Evolutionary conservation across 2,329 filamentous ascomycete genomes (phyloP).

Genomic region (Alternaria sp.): DNA sequence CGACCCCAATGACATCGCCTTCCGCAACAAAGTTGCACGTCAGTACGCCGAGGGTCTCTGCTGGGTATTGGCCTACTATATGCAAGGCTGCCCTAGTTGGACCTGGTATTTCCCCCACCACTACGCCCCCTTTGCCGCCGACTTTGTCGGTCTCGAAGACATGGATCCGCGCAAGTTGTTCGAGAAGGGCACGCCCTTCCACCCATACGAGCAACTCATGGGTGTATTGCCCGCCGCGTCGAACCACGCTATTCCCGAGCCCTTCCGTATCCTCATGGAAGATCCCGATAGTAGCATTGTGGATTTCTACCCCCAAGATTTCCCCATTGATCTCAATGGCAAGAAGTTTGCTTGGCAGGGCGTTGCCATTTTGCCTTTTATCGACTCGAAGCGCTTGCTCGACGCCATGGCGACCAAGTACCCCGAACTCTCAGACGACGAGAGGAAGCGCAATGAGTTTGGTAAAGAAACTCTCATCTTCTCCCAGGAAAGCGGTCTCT

Average conservation of each 20-base stretch:
- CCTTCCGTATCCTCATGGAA: constrained; percentile 92
- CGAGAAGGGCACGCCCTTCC: constrained; percentile 83
- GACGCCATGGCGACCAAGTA: constrained; percentile 85
- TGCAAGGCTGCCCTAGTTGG: constrained; percentile 98
- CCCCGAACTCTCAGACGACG: constrained; percentile 78
- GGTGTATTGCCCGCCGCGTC: constrained; percentile 94
- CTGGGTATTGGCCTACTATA: constrained; percentile 97
- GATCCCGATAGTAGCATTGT: constrained; percentile 89
- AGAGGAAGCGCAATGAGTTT: constrained; percentile 78
- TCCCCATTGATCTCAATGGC: constrained; percentile 91
- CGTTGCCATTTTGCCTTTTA: constrained; percentile 91
- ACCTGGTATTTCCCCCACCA: constrained; percentile 99
- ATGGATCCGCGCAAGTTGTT: constrained; percentile 76
- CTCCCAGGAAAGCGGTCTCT: constrained; percentile 84
- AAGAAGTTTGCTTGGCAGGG: constrained; percentile 99
- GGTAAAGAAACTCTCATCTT: constrained; percentile 86
- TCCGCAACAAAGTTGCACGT: constrained; percentile 86
- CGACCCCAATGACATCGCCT: constrained; percentile 80
- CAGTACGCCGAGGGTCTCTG: constrained; percentile 94
- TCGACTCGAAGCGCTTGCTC: constrained; percentile 88
- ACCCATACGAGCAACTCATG: constrained; percentile 97
- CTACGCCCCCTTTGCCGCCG: constrained; percentile 95
- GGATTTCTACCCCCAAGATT: constrained; percentile 97
- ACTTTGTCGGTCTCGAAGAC: constrained; percentile 84
- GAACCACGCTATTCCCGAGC: constrained; percentile 85